These are phyloP conservation scores for Monosporozyma yasuniensis DNA, from an alignment of 805 yeast species.

Conservation along the genomic window DNA sequence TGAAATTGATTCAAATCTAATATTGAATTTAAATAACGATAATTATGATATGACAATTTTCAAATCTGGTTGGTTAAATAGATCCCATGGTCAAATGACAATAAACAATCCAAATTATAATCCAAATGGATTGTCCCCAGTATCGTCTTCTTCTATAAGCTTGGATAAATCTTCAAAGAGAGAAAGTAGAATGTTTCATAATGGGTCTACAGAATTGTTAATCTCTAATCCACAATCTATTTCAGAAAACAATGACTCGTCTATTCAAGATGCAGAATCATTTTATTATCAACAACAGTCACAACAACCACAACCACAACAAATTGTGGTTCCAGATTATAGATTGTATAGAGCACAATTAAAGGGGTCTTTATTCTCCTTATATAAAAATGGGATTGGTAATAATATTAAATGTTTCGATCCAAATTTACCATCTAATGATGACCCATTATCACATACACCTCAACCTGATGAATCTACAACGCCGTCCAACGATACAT, in stretches of 20 bases:
- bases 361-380: constrained; percentile 53
- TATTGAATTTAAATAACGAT: constrained; percentile 15
- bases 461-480: background rate
- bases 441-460: background rate
- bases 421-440: constrained; percentile 14
- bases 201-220: constrained; percentile 7
- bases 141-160: constrained; percentile 6
- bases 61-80: constrained; percentile 56
- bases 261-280: background rate
- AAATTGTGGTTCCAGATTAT: constrained; percentile 23
- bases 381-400: constrained; percentile 48
- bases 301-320: constrained; percentile 7
- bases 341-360: constrained; percentile 55
- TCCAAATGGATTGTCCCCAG: background rate
- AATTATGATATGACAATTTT: constrained; percentile 34
- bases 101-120: background rate
- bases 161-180: constrained; percentile 6
- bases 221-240: background rate
- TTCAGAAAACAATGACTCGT: background rate
- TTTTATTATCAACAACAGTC: constrained; percentile 2
- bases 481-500: background rate
- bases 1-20: background rate
- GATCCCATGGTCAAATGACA: constrained; percentile 29
- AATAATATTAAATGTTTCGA: constrained; percentile 39
- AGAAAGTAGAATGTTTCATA: constrained; percentile 20